Evolutionary conservation across 2,329 filamentous ascomycete species (phyloP), one percentile per base, ranked within the genome.

Genomic region (Chrysoporthe deuterocubensis): DNA sequence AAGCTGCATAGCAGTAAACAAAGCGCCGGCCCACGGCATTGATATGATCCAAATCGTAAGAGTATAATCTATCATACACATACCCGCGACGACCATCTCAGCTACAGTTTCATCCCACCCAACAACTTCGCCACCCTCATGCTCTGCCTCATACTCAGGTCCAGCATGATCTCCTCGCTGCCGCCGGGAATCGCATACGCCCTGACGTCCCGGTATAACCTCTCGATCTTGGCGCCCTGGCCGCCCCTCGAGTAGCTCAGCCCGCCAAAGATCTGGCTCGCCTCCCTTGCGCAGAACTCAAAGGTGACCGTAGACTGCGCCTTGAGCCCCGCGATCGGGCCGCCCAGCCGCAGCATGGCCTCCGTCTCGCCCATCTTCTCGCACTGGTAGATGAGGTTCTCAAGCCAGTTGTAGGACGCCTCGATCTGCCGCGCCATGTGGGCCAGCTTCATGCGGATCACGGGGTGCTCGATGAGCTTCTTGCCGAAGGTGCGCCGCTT

Each of bases 371-470:
- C 89, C 95, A 98, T 98, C 81, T 89, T 89, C 81, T 94, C 83
- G 83, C 93, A 96, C 82, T 99, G 96, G 84, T 89, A 97, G 79
- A 98, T 90, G 71, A 98, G 83, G 78, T 93, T 96, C 85, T 99
- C 96, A 68, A 98, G 88, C 96, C 96, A 99, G 81, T 92, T 92
- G 83, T 96, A 96, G n/a, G 90, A 92, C 34, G 96, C 94, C 82
- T 99, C 96, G 79, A 98, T 97, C 82, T 98, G 96, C 67, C 96
- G 90, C 3, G 94, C 95, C 96, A 99, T 99, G 81, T 98, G 92
- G 1, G 96, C 96, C 56, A 99, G 91, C 85, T 98, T 98, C 83
- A 97, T 89, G 13, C 96, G 93, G 81, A 98, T 98, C 74, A 98
- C 96, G 3, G 95, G 93, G 81, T 99, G 96, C 73, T 97, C 92